Base-by-base conservation (phyloP, 768 basidiomycete species). In the Fomitopsis serialis region DNA sequence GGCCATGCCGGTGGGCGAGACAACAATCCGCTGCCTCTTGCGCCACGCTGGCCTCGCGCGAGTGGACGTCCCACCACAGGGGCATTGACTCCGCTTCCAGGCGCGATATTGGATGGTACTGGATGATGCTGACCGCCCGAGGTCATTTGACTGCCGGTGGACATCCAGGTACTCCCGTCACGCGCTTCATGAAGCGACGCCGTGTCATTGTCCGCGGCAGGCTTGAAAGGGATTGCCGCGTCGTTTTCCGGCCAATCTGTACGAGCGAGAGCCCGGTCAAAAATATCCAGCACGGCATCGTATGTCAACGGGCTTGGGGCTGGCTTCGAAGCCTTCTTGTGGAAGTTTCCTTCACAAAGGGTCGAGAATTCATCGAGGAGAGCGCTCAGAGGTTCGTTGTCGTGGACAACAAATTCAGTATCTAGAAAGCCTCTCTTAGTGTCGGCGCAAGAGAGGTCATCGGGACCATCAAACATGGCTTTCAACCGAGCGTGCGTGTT, bases 161-260 rank as follows among this genome's bases (percentile, higher is more conserved):
- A 6, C 5, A 32, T 6, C 29, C 29, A 32, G 29, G 29, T 32
- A 11, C 29, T 32, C 29, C n/a, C n/a, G n/a, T 32, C 11, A 11
- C 29, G 29, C 11, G 5, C 29, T 11, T 6, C 6, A 32, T 32
- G 29, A 32, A 11, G 5, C 29, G n/a, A n/a, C n/a, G n/a, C n/a
- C n/a, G n/a, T n/a, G n/a, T n/a, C n/a, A n/a, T 32, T 32, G 29
- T 32, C 29, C 11, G 11, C 29, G 11, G 6, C 29, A 32, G 29
- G 29, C 29, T 32, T 32, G 29, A 45, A 45, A 6, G 48, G 48
- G 17, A 52, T 42, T 1, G 55, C 50, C 1, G 12, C 17, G 22
- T 57, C 56, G 23, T 50, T 19, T 10, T 9, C 11, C 1, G 56
- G 56, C 56, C 56, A 57, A 15, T 42, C 56, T 6, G 35, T 13